These are phyloP conservation scores for Sporisorium exsertum DNA, from an alignment of 1,284 basidiomycete genomes.

Conservation along the genomic window DNA sequence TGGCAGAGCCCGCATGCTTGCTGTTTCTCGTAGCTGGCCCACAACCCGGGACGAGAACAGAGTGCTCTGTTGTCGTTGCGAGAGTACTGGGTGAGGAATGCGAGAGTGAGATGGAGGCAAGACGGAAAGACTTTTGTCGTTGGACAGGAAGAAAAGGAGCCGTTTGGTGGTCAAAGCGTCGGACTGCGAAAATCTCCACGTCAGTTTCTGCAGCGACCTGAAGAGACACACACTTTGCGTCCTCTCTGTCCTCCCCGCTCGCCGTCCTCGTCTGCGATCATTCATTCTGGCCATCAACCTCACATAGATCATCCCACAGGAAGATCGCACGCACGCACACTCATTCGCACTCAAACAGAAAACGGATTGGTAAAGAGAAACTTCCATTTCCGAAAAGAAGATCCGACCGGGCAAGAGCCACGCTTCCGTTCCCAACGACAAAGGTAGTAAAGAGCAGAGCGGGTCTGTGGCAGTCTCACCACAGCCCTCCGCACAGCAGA, in stretches of 20 bases:
- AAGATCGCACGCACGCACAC: neutral
- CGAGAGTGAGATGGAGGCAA: neutral
- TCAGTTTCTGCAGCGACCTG: slow-evolving; percentile 13
- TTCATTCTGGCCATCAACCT: neutral
- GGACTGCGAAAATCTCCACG: slow-evolving; percentile 17
- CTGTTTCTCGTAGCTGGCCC: neutral
- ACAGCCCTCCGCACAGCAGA: slow-evolving; percentile 24
- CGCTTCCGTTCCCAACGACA: slow-evolving; percentile 10
- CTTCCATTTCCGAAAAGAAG: slow-evolving; percentile 12
- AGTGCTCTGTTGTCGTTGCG: neutral
- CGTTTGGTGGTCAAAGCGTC: slow-evolving; percentile 27
- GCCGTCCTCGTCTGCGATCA: neutral
- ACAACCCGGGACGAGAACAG: neutral
- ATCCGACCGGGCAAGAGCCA: slow-evolving; percentile 8
- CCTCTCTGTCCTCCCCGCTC: neutral
- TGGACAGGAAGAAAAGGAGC: slow-evolving; percentile 12
- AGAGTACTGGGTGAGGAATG: neutral
- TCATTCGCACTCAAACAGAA: neutral
- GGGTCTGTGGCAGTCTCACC: neutral
- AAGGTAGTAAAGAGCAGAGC: neutral
- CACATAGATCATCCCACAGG: neutral
- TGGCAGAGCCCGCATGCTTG: slow-evolving; percentile 26
- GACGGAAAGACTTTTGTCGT: neutral
- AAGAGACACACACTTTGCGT: neutral
- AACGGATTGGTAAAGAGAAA: slow-evolving; percentile 1